A percentile compares a stretch with the other conserved stretches of the same genome.
Conservation (phyloP, 768 basidiomycete species). For the Austroboletus eburneus region DNA sequence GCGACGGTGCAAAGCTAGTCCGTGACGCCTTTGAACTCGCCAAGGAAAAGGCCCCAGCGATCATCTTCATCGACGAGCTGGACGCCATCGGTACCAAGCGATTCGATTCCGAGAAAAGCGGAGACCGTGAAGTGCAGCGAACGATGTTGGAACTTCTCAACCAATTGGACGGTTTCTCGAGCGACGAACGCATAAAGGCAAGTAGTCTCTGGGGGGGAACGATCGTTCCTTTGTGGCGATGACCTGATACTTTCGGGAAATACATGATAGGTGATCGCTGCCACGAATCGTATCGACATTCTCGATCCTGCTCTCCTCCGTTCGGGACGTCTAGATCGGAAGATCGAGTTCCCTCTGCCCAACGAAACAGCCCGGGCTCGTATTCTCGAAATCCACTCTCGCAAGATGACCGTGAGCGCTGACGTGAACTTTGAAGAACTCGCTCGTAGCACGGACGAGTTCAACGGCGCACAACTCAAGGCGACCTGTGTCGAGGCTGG, state of each 20-base stretch:
- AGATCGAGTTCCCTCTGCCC: constrained; percentile 97
- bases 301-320: constrained; percentile 97
- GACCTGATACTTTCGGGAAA: constrained; percentile 7
- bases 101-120: constrained; percentile 98
- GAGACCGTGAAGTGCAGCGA: constrained; percentile 98
- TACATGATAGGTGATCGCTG: constrained; percentile 94
- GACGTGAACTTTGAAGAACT: constrained; percentile 98
- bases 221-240: too few species aligned
- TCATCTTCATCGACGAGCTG: constrained; percentile 97
- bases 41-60: constrained; percentile 97
- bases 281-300: constrained; percentile 98
- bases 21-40: constrained; percentile 98
- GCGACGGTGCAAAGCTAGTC: constrained; percentile 98
- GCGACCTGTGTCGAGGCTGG: constrained; percentile 99
- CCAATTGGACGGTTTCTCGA: constrained; percentile 96
- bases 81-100: constrained; percentile 99
- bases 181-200: constrained; percentile 96
- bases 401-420: constrained; percentile 85
- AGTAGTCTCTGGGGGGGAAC: too few species aligned
- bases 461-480: constrained; percentile 96
- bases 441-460: constrained; percentile 95
- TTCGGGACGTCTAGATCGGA: constrained; percentile 94
- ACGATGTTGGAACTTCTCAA: constrained; percentile 99
- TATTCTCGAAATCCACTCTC: constrained; percentile 94
- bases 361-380: constrained; percentile 95